Percentiles rank a stretch among this genome's conserved stretches.
These are phyloP conservation scores for Leccinum broughii DNA, from an alignment of 768 basidiomycete genomes.

Conservation along the genomic window DNA sequence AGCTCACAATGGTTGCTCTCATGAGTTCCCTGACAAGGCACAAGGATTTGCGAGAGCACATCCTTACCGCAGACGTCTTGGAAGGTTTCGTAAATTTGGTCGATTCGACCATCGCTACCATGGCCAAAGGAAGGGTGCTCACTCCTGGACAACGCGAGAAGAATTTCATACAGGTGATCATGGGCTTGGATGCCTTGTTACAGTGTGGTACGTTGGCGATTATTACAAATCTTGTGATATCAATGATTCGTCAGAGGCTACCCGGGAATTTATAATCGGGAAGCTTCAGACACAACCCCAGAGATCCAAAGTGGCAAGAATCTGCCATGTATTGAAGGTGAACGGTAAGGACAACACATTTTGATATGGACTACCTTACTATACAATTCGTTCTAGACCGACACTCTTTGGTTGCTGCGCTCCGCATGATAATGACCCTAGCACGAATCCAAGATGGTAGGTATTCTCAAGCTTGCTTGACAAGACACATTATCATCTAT, in stretches of 20 bases:
- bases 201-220: constrained; percentile 16
- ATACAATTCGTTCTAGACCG: constrained; percentile 5
- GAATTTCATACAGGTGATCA: constrained; percentile 24
- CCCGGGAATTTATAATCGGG: not conserved
- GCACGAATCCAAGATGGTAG: not conserved
- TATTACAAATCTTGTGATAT: not conserved
- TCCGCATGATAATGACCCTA: constrained; percentile 20
- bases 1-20: too few species aligned
- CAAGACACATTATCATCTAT: too few species aligned
- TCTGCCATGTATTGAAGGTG: constrained; percentile 14
- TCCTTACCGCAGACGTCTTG: too few species aligned
- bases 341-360: constrained; percentile 6
- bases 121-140: too few species aligned
- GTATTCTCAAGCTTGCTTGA: too few species aligned
- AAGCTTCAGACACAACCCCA: not conserved
- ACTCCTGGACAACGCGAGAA: too few species aligned
- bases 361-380: not conserved
- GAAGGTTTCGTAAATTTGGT: too few species aligned
- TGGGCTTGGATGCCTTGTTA: constrained; percentile 18
- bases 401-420: constrained; percentile 11
- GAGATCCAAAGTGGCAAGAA: constrained; percentile 2
- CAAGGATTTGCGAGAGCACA: too few species aligned
- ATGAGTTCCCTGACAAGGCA: too few species aligned
- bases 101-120: too few species aligned
- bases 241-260: constrained; percentile 10